phyloP scores from a whole-genome alignment of 2,329 filamentous ascomycete genomes.

The Fusarium brachygibbosum region DNA sequence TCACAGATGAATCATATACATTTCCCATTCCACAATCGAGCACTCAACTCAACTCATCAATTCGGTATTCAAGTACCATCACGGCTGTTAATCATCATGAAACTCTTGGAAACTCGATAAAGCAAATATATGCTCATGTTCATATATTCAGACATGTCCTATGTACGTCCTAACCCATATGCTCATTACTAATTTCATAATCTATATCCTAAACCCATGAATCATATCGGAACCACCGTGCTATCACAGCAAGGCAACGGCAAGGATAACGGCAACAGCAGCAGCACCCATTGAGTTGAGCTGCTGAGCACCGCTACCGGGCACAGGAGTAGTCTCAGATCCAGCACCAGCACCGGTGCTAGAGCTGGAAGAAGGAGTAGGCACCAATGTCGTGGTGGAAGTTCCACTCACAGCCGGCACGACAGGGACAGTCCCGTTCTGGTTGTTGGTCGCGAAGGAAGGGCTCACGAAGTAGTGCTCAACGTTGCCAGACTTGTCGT shows the following conservation, averaged over 20 bases:
- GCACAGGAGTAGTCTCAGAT: slow-evolving; percentile 21
- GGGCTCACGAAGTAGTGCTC: slow-evolving; percentile 28
- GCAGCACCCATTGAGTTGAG: slow-evolving; percentile 53
- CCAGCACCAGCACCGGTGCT: slow-evolving; percentile 29
- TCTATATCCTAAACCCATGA: slow-evolving; percentile 9
- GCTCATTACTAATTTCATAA: slow-evolving; percentile 17
- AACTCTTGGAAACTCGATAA: background rate
- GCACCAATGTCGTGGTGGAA: slow-evolving; percentile 28
- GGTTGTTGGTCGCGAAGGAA: slow-evolving; percentile 29
- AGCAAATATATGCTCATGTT: slow-evolving; percentile 2
- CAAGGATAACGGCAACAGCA: slow-evolving; percentile 50
- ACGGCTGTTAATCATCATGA: background rate
- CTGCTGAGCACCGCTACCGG: slow-evolving; percentile 38
- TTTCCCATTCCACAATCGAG: background rate
- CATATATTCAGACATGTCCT: slow-evolving; percentile 9
- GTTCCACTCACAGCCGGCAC: slow-evolving; percentile 7
- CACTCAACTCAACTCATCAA: background rate
- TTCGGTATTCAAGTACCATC: background rate
- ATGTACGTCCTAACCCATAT: background rate
- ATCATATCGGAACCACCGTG: background rate
- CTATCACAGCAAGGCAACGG: slow-evolving; percentile 50
- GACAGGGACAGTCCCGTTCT: slow-evolving; percentile 45
- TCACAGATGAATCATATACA: background rate
- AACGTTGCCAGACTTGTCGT: slow-evolving; percentile 5
- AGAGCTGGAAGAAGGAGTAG: slow-evolving; percentile 45